phyloP scores from a whole-genome alignment of 2,329 filamentous ascomycete species.

The Mycosphaerella arachidis region DNA sequence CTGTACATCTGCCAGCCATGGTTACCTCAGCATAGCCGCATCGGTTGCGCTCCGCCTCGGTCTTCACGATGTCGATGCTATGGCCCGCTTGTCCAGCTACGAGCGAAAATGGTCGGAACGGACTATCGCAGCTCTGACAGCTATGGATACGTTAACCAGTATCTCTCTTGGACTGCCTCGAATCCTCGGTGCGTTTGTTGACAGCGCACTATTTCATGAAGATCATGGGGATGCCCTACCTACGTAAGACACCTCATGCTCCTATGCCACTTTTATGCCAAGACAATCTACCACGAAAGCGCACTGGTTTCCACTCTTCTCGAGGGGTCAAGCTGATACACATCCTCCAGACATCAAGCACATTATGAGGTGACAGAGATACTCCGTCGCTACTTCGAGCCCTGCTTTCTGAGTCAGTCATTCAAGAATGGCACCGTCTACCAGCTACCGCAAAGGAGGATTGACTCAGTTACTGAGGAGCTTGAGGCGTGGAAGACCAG shows the following conservation, averaged over 20 bases:
- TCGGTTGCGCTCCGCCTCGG: not conserved
- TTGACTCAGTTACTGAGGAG: not conserved
- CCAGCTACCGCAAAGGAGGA: not conserved
- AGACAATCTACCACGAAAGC: not conserved
- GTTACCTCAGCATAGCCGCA: not conserved
- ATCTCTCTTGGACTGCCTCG: not conserved
- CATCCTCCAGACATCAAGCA: not conserved
- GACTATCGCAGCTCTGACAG: not conserved
- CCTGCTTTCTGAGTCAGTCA: not conserved
- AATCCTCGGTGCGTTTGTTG: not conserved
- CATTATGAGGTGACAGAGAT: not conserved
- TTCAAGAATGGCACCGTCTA: not conserved
- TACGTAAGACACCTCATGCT: not conserved
- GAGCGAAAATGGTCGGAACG: not conserved
- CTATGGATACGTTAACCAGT: not conserved
- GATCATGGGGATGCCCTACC: not conserved
- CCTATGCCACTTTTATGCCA: too few relatives aligned
- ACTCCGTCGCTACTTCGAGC: not conserved
- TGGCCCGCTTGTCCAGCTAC: not conserved
- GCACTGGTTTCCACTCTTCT: not conserved
- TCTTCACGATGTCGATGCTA: not conserved
- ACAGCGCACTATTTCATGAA: not conserved
- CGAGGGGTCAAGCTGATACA: not conserved
- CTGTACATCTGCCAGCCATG: not conserved
- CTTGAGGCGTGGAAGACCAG: not conserved